Percentiles rank a stretch among this genome's conserved stretches.
Conservation (phyloP, 768 basidiomycete genomes). For the Termitomyces sp. region DNA sequence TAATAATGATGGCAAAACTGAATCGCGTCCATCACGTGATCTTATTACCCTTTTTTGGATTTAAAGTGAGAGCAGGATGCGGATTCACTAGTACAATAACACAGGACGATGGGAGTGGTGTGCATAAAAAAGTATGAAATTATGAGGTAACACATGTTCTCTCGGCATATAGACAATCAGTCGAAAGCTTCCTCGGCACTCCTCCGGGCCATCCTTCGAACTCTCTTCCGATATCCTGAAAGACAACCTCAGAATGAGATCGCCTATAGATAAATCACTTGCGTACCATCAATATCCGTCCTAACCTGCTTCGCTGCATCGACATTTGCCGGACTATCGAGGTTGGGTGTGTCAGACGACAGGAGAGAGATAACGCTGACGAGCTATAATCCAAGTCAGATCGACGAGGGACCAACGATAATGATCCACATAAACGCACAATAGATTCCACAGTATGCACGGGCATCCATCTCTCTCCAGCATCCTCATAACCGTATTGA, state of each 20-base stretch:
- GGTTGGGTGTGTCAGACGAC: constrained; percentile 87
- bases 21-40: constrained; percentile 17
- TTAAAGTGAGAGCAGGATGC: not conserved
- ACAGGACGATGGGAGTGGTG: constrained; percentile 3
- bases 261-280: not conserved
- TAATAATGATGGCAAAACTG: constrained; percentile 1
- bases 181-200: constrained; percentile 90
- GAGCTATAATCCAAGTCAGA: constrained; percentile 48
- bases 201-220: constrained; percentile 79
- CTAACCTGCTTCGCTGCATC: constrained; percentile 91
- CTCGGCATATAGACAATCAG: constrained; percentile 26
- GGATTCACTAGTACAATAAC: constrained; percentile 4
- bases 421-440: constrained; percentile 37
- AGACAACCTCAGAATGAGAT: constrained; percentile 9
- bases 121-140: constrained; percentile 8
- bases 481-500: constrained; percentile 95
- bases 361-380: constrained; percentile 94
- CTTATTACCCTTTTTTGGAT: not conserved
- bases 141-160: not conserved
- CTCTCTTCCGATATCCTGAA: constrained; percentile 91
- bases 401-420: constrained; percentile 2
- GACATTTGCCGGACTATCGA: constrained; percentile 93
- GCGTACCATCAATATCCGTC: constrained; percentile 54
- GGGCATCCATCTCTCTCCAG: constrained; percentile 96
- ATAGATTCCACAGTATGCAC: constrained; percentile 97